Evolutionary conservation across 495 filamentous ascomycete genomes (phyloP), one percentile per base, ranked within the genome.

Genomic region (Penicillium psychrofluorescens): DNA sequence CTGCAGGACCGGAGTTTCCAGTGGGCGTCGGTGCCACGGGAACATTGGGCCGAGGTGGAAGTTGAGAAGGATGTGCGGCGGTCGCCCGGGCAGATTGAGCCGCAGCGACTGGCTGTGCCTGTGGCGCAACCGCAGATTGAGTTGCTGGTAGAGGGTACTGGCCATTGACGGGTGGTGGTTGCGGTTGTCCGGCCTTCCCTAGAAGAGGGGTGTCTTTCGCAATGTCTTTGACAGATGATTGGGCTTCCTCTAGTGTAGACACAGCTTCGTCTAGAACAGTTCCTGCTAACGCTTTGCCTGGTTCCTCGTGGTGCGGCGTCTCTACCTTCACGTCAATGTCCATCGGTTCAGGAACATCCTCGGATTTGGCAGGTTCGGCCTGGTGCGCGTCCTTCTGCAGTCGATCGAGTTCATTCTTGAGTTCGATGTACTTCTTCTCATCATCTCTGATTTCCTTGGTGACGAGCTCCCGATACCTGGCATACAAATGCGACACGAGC

Each of bases 401-500:
- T 44, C 79, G 79, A 9, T 74, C 67, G 41, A 91, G 75, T 43
- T 95, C 88, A 11, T 69, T 61, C 43, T 78, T 68, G 29, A 92
- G 66, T 15, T 72, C 58, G 6, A 75, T 75, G 59, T 80, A 90
- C 40, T 70, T 66, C 38, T 67, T 72, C 67, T 96, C 92, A 45
- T 91, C 80, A 32, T 84, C 77, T 46, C 75, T 72, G 45, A 98
- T 90, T 51, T 83, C 75, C 36, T 67, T 62, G 5, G 87, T 76
- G 12, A 83, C 72, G 35, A 81, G 61, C 30, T 81, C 79, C 40
- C 80, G 75, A 56, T 95, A 95, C 44, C 77, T 66, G 11, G 79
- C 72, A 53, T 95, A 91, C 7, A 95, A 67, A 44, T 83, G 79
- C 33, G 78, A 71, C 29, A 90, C 77, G 6, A 95, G 56, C 2